These are phyloP conservation scores for Hamamelis virginiana DNA, from an alignment of 164 flowering plant species.

Conservation along the genomic window DNA sequence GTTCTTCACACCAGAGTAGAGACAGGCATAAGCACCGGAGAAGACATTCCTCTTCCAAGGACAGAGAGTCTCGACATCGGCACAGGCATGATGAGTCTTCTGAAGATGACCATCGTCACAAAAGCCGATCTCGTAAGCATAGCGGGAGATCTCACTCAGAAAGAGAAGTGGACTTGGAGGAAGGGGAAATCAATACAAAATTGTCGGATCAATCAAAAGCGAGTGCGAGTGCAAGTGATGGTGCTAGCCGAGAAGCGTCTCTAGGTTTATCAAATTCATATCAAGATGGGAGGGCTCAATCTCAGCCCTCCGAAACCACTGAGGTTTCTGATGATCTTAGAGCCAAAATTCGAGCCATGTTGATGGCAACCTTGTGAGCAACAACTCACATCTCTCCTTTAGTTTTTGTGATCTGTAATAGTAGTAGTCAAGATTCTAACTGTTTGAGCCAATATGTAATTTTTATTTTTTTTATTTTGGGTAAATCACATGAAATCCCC, in stretches of 20 bases:
- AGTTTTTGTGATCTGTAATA: too few species aligned
- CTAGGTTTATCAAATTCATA: slow-evolving; percentile 25
- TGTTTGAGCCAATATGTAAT: background rate
- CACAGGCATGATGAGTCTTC: slow-evolving; percentile 39
- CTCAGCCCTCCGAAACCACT: slow-evolving; percentile 37
- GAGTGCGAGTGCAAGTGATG: slow-evolving; percentile 22
- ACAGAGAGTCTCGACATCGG: slow-evolving; percentile 26
- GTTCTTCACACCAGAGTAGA: slow-evolving; percentile 42
- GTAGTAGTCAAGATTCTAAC: too few species aligned
- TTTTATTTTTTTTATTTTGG: background rate
- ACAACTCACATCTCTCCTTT: background rate
- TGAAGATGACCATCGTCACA: slow-evolving; percentile 36
- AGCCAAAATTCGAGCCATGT: slow-evolving; percentile 89
- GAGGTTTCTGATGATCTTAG: slow-evolving; percentile 74
- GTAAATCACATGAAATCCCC: too few species aligned
- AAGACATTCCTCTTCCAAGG: slow-evolving; percentile 48
- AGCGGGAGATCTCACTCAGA: slow-evolving; percentile 20
- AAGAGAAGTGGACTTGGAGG: slow-evolving; percentile 51
- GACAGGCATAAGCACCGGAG: slow-evolving; percentile 48
- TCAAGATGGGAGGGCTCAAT: slow-evolving; percentile 27
- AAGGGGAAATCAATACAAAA: slow-evolving; percentile 48
- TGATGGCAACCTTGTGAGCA: slow-evolving; percentile 62
- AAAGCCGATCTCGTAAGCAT: slow-evolving; percentile 3
- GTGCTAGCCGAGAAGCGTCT: slow-evolving; percentile 37
- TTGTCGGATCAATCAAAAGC: slow-evolving; percentile 32